phyloP scores from a whole-genome alignment of 148 eudicot species.

The Simmondsia chinensis region DNA sequence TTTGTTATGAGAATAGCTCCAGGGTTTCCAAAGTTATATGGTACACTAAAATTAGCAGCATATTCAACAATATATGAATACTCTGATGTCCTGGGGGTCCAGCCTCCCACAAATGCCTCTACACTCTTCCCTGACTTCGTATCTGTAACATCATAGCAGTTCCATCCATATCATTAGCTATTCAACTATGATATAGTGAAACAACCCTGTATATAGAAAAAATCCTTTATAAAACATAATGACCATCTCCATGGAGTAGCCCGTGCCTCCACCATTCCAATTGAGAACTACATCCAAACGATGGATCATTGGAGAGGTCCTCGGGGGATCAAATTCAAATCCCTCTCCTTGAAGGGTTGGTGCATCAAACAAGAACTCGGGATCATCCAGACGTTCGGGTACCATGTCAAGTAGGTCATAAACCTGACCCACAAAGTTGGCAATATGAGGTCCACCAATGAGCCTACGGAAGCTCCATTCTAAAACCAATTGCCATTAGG shows the following conservation, averaged over 20 bases:
- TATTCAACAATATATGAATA: constrained; percentile 39
- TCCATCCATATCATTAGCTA: not conserved
- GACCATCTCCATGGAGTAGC: not conserved
- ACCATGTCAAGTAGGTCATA: no score
- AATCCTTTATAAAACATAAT: not conserved
- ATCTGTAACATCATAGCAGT: constrained; percentile 27
- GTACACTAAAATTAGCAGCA: constrained; percentile 50
- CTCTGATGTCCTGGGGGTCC: constrained; percentile 44
- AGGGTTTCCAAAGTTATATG: constrained; percentile 71
- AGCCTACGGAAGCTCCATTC: no score
- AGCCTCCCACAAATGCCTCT: constrained; percentile 57
- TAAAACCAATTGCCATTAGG: no score
- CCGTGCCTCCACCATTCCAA: no score
- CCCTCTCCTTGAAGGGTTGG: no score
- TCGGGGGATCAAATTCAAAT: no score
- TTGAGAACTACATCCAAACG: no score
- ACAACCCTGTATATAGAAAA: not conserved
- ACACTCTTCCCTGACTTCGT: constrained; percentile 61
- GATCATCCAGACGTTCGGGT: no score
- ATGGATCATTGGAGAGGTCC: no score
- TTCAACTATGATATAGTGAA: not conserved
- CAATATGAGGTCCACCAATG: no score
- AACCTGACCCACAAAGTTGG: no score
- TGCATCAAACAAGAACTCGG: no score
- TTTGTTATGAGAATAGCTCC: constrained; percentile 79